Conservation (phyloP, 345 rosid species). For the Eucalyptus coolabah region DNA sequence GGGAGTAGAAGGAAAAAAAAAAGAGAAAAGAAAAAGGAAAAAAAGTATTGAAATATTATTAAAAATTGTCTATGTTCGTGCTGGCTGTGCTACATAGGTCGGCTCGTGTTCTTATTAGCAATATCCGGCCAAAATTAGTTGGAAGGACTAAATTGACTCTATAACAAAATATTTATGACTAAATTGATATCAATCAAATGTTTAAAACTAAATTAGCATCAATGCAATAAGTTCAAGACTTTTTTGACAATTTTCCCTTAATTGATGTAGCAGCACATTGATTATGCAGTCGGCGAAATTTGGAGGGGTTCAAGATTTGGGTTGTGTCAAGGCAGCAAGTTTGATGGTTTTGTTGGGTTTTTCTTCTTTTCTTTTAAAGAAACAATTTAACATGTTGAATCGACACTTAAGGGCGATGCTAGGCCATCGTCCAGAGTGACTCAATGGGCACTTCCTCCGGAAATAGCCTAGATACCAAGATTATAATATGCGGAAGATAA, state of each 20-base stretch:
- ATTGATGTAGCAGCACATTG: neutral
- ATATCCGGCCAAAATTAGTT: too few relatives aligned
- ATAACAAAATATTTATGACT: too few relatives aligned
- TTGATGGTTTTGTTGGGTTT: neutral
- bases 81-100: too few relatives aligned
- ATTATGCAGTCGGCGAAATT: neutral
- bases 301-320: neutral
- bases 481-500: neutral
- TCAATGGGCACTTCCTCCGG: too few relatives aligned
- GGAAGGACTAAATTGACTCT: too few relatives aligned
- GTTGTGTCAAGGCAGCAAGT: neutral
- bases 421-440: neutral
- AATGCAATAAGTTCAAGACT: too few relatives aligned
- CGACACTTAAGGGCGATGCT: neutral
- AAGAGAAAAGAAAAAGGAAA: accelerated
- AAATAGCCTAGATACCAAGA: neutral
- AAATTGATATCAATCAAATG: too few relatives aligned
- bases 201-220: too few relatives aligned
- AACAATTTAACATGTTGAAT: neutral
- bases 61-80: too few relatives aligned
- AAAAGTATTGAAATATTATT: too few relatives aligned
- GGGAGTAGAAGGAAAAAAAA: too few relatives aligned
- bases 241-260: neutral
- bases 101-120: too few relatives aligned
- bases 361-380: neutral